Conservation (phyloP, 495 filamentous ascomycete genomes). For the Hyaloscypha hepaticicola region DNA sequence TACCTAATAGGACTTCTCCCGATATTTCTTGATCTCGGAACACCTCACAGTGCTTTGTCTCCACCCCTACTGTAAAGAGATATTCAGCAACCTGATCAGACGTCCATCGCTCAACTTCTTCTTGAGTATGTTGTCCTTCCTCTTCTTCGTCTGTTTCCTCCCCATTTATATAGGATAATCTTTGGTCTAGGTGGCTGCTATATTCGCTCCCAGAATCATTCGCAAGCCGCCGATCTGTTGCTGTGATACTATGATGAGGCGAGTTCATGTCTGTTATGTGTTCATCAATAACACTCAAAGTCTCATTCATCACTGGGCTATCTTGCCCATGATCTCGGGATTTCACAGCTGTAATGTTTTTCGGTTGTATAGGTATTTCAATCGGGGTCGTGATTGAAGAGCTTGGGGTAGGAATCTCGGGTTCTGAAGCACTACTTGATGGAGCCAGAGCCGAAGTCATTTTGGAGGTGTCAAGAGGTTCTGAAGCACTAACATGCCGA, state of each 20-base stretch:
- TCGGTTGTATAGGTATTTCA: slow-evolving; percentile 18
- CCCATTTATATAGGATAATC: slow-evolving; percentile 86
- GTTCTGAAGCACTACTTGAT: slow-evolving; percentile 27
- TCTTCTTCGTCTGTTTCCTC: slow-evolving; percentile 81
- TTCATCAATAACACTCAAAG: slow-evolving; percentile 94
- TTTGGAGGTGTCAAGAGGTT: slow-evolving; percentile 29
- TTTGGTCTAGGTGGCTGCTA: slow-evolving; percentile 72
- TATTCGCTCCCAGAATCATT: slow-evolving; percentile 90
- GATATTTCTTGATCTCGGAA: slow-evolving; percentile 96
- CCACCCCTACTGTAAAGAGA: slow-evolving; percentile 76
- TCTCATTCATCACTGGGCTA: slow-evolving; percentile 94
- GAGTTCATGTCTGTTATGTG: slow-evolving; percentile 93
- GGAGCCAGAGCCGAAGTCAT: slow-evolving; percentile 13
- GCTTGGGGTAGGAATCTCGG: slow-evolving; percentile 29
- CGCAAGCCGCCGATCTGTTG: slow-evolving; percentile 57
- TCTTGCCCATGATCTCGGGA: slow-evolving; percentile 38
- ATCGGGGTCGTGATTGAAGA: slow-evolving; percentile 19
- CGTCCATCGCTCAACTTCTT: slow-evolving; percentile 71
- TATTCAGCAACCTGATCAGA: slow-evolving; percentile 80
- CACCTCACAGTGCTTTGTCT: slow-evolving; percentile 82
- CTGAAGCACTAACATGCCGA: slow-evolving; percentile 43
- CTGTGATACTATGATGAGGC: slow-evolving; percentile 52
- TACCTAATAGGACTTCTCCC: slow-evolving; percentile 87
- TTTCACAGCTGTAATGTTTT: slow-evolving; percentile 23
- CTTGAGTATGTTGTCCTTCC: slow-evolving; percentile 55